Evolutionary conservation across 2,329 filamentous ascomycete genomes (phyloP), one percentile per base, ranked within the genome.

Genomic region (Teratosphaeria zuluensis): DNA sequence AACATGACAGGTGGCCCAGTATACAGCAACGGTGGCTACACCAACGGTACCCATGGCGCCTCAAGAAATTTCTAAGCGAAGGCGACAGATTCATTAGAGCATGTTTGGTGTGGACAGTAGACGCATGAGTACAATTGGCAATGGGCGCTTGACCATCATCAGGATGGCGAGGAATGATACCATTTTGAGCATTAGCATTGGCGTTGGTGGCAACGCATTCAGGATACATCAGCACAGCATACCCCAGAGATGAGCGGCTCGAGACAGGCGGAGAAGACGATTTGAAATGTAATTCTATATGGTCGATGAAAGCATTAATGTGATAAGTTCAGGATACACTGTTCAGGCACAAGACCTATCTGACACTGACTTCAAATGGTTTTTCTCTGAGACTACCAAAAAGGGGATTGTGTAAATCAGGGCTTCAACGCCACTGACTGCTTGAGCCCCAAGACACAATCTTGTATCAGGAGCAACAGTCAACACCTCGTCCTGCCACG

Each of bases 1-100:
- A 69, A 66, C 54, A 61, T 65, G 61, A 58, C 66, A 28, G 68
- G 68, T 14, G 70, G 70, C 1, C 70, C 70, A 8, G 69, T 70
- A 19, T 72, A 71, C 61, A 66, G 56, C 30, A 54, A 56, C 46
- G 68, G 68, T 16, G 65, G 68, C 1, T 51, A 61, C 53, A 33
- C 42, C 42, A 21, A 48, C 16, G 42, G 42, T 1, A 48, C 2
- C 33, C 8, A 9, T 14, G 33, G 33, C 33, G 33, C 42, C 42
- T 48, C 42, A n/a, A 21, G 42, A 5, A 48, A 48, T 11, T 48
- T 48, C 42, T 48, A 21, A n/a, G 3, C 42, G 19, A 19, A 8
- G 35, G n/a, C 5, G 35, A 42, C 35, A 5, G 4, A 42, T 16
- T 42, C 1, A 42, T 16, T 14, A 16, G 35, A 42, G 14, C 35